Base-by-base conservation (phyloP, 164 flowering plant genomes). In the Magnolia kwangsiensis region DNA sequence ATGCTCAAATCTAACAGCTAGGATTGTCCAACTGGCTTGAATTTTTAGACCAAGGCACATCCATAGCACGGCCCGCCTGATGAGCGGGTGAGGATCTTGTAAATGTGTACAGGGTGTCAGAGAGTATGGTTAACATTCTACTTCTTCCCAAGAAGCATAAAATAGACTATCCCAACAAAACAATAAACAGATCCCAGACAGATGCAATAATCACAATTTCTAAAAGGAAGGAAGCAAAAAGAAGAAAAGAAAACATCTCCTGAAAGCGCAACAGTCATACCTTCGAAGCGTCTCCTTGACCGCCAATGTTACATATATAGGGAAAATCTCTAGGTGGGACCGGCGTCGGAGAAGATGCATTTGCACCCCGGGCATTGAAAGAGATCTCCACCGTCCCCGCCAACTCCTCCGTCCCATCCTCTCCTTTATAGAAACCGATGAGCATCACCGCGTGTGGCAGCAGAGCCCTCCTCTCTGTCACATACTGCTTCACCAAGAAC, bases 351-450 rank as follows among this genome's bases (percentile, higher is more conserved):
- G 93, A 87, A 50, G 89, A 83, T 75, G 87, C 86, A 85, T 89
- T 92, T 21, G 93, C 90, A 19, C 98, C 99, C 75, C 75, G 83
- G 61, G 79, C 77, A 74, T 92, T 80, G 77, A 96, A 94, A 69
- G 86, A 86, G 75, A 96, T 86, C 83, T 96, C 97, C 73, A 96
- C 95, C 0, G 97, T 94, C 19, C 97, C 99, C 0, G 95, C 98
- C 83, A 94, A 76, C 58, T 81, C 90, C 51, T 73, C 83, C n/a
- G 77, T 85, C 9, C 80, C 89, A 29, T 64, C 80, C 13, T 78
- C 82, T 51, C 78, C 86, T 78, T 84, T 86, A 63, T 84, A 90
- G 75, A 87, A 86, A 63, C 91, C 99, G 45, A 96, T 29, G 23
- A 96, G 90, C n/a, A 95, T 92, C 0, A 87, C 93, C 7, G 87